Conservation (phyloP, 441 rosid species). For the Gossypium schwendimanii region DNA sequence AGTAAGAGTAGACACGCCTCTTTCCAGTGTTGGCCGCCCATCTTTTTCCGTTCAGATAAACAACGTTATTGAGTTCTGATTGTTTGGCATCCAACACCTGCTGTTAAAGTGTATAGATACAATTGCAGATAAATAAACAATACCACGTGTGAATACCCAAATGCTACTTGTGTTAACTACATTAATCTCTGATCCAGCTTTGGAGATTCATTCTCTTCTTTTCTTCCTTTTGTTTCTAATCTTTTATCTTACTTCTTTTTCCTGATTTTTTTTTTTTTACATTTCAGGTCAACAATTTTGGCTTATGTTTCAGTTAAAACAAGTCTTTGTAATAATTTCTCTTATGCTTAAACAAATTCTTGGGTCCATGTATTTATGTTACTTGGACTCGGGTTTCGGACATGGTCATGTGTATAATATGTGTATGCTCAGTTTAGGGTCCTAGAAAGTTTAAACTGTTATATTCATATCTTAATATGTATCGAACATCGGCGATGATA, state of each 20-base stretch:
- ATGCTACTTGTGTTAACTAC: background rate
- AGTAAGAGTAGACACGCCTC: constrained; percentile 63
- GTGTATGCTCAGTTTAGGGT: no score
- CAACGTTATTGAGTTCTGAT: constrained; percentile 74
- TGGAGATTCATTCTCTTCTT: background rate
- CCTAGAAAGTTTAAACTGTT: no score
- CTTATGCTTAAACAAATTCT: no score
- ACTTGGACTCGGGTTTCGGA: no score
- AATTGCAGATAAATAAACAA: background rate
- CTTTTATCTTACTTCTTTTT: background rate
- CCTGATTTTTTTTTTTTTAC: background rate
- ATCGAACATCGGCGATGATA: no score
- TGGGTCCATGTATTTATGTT: no score
- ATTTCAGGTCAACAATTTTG: constrained; percentile 8
- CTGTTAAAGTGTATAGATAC: constrained; percentile 30
- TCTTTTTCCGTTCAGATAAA: constrained; percentile 78
- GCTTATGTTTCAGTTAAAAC: background rate
- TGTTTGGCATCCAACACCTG: constrained; percentile 1
- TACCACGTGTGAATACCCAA: constrained; percentile 28
- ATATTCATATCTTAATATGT: no score
- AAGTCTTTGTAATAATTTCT: no score
- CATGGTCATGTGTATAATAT: no score
- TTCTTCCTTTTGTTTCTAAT: background rate
- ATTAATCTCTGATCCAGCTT: constrained; percentile 4
- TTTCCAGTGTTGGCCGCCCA: constrained; percentile 53